phyloP scores from a whole-genome alignment of 1,284 basidiomycete genomes.

The Thecaphora frezii region DNA sequence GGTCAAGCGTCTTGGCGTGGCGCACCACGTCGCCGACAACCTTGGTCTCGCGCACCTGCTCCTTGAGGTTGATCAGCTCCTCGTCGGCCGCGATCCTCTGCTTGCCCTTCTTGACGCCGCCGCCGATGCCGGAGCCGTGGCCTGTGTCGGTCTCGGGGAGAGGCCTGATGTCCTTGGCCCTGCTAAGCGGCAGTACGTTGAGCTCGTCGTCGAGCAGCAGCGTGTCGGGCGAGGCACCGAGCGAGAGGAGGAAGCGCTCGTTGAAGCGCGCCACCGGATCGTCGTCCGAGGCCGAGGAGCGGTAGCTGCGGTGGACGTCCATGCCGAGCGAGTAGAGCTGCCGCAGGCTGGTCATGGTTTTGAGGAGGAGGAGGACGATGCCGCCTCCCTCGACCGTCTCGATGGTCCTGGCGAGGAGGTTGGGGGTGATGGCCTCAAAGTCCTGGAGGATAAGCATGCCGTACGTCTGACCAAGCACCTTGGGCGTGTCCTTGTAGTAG shows the following conservation, averaged over 20 bases:
- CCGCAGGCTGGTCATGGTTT: conserved; percentile 90
- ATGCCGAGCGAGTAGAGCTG: conserved; percentile 96
- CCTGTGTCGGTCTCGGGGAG: conserved; percentile 64
- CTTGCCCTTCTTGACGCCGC: conserved; percentile 64
- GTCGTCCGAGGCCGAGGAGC: conserved; percentile 80
- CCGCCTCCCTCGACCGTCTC: conserved; percentile 99
- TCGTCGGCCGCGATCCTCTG: conserved; percentile 61
- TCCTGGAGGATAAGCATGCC: conserved; percentile 98
- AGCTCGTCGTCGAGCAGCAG: conserved; percentile 95
- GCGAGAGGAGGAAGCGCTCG: conserved; percentile 74
- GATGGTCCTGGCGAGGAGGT: conserved; percentile 91
- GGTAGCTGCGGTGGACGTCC: conserved; percentile 74
- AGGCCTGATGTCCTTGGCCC: conserved; percentile 85
- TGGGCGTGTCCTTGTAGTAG: conserved; percentile 59
- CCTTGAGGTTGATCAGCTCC: conserved; percentile 80
- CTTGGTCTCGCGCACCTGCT: conserved; percentile 78
- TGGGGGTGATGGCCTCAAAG: conserved; percentile 97
- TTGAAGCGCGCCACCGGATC: conserved; percentile 93
- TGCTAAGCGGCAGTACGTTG: conserved; percentile 95
- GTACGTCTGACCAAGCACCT: conserved; percentile 84
- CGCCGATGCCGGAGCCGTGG: conserved; percentile 37
- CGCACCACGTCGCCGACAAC: conserved; percentile 86
- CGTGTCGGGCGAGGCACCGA: conserved; percentile 83
- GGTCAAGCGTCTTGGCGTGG: conserved; percentile 89
- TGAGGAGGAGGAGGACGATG: conserved; percentile 84